These are phyloP conservation scores for Monosporascus sp. DNA, from an alignment of 2,329 filamentous ascomycete species.

Conservation along the genomic window DNA sequence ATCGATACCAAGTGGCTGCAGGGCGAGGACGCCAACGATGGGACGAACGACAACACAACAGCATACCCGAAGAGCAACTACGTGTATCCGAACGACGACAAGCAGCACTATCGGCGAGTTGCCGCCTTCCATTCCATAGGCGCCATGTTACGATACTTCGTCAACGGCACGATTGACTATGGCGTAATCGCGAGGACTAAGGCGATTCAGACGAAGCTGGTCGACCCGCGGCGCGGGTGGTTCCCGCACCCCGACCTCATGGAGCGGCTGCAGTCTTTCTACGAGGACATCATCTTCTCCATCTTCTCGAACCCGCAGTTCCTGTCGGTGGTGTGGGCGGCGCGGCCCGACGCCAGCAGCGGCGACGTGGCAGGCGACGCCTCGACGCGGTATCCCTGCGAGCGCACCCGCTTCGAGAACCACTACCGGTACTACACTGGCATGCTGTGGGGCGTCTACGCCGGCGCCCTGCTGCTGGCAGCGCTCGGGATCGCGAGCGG, in stretches of 20 bases:
- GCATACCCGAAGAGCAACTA: constrained; percentile 27
- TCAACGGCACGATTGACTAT: constrained; percentile 29
- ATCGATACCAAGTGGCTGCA: constrained; percentile 30
- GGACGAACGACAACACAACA: constrained; percentile 30
- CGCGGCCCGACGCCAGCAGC: constrained; percentile 17
- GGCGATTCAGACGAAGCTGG: constrained; percentile 37
- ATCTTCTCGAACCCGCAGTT: constrained; percentile 32
- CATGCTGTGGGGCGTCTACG: constrained; percentile 33
- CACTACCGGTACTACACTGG: constrained; percentile 28
- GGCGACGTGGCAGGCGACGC: constrained; percentile 17
- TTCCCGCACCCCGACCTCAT: constrained; percentile 25
- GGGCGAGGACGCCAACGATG: constrained; percentile 26
- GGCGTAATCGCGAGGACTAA: constrained; percentile 24
- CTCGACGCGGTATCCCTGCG: constrained; percentile 27
- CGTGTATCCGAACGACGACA: constrained; percentile 19
- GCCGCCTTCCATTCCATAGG: constrained; percentile 33
- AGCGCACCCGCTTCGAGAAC: constrained; percentile 25
- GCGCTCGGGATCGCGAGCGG: constrained; percentile 27
- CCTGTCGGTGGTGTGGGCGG: constrained; percentile 31
- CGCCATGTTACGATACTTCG: constrained; percentile 23
- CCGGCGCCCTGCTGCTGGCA: constrained; percentile 25
- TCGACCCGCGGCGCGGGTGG: constrained; percentile 30
- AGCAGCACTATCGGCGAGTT: constrained; percentile 25
- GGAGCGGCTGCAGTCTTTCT: constrained; percentile 25
- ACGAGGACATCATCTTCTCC: constrained; percentile 33